Evolutionary conservation across 257 asterid genomes (phyloP).

Genomic region (Lavandula angustifolia): DNA sequence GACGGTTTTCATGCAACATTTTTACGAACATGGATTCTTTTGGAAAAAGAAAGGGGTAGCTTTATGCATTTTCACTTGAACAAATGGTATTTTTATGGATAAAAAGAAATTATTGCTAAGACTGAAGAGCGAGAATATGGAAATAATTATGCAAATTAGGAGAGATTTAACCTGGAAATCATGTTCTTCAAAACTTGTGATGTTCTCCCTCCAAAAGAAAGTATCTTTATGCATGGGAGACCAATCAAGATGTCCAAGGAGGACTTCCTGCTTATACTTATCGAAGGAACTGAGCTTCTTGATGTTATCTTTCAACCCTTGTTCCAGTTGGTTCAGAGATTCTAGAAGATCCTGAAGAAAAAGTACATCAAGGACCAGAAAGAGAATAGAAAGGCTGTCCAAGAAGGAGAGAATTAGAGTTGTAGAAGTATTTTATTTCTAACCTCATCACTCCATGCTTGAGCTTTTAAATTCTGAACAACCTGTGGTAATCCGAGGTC

Average conservation of each 20-base stretch:
- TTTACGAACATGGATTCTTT: no score
- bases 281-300: slow-evolving; percentile 78
- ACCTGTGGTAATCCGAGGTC: slow-evolving; percentile 71
- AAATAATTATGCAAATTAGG: not conserved
- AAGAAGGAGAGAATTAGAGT: slow-evolving; percentile 1
- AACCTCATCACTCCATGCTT: slow-evolving; percentile 95
- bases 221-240: slow-evolving; percentile 94
- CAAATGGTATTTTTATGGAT: no score
- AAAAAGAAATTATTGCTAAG: not conserved
- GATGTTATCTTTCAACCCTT: slow-evolving; percentile 71
- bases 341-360: slow-evolving; percentile 69
- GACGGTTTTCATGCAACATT: no score
- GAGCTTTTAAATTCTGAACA: slow-evolving; percentile 78
- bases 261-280: slow-evolving; percentile 82
- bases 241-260: slow-evolving; percentile 94
- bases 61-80: no score
- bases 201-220: slow-evolving; percentile 76
- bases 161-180: slow-evolving; percentile 72
- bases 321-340: slow-evolving; percentile 75
- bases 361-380: slow-evolving; percentile 21
- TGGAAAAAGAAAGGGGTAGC: no score
- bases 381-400: slow-evolving; percentile 1
- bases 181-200: slow-evolving; percentile 69
- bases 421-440: slow-evolving; percentile 23
- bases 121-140: slow-evolving; percentile 1